Conservation (phyloP, 768 basidiomycete species). For the Suillus ampliporus region DNA sequence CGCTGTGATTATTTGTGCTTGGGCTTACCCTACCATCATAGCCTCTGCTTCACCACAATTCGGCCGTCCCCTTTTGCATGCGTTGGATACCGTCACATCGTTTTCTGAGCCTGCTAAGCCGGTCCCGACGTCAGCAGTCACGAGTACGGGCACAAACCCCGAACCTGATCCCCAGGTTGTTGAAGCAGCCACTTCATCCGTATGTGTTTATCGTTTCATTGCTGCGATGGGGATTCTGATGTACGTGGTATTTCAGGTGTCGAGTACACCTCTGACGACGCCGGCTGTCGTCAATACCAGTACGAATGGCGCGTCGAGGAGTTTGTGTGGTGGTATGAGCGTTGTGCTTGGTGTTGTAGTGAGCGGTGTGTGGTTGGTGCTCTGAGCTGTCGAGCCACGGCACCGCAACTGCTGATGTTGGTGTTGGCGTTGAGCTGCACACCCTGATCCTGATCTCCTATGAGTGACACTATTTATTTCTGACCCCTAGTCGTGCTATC, state of each 20-base stretch:
- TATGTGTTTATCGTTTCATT: neutral
- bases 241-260: neutral
- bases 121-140: neutral
- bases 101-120: neutral
- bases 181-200: neutral
- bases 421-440: neutral
- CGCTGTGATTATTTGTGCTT: neutral
- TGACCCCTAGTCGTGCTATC: neutral
- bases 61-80: constrained; percentile 19
- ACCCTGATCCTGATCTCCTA: neutral
- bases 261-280: neutral
- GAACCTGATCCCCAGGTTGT: neutral
- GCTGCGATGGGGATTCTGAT: neutral
- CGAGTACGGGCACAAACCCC: neutral
- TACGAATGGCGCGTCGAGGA: constrained; percentile 21
- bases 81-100: constrained; percentile 14
- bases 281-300: constrained; percentile 5
- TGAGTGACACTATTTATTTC: neutral
- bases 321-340: constrained; percentile 12
- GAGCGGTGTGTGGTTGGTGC: constrained; percentile 4
- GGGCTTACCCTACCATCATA: neutral
- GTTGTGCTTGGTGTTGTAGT: constrained; percentile 7
- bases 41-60: constrained; percentile 29
- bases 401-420: neutral
- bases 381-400: neutral